Base-by-base conservation (phyloP, 1,284 basidiomycete genomes). In the Fomitopsis pinicola region DNA sequence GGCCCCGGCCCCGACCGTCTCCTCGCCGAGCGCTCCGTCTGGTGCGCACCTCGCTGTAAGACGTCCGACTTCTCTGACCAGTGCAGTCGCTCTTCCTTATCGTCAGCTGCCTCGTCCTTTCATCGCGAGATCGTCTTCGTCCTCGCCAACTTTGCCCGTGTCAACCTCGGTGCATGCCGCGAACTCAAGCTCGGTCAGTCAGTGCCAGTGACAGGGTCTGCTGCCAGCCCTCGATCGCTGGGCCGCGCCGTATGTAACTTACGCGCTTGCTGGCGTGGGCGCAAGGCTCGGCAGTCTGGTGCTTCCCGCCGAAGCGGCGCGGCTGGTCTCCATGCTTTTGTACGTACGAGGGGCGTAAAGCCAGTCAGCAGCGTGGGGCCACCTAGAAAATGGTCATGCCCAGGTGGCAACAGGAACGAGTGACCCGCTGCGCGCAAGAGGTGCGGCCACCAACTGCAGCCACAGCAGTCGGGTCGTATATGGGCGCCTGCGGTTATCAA, bases 71-170 rank as follows among this genome's bases (percentile, higher is more conserved):
- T 68, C 84, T 84, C 65, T 83, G 83, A 70, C 87, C 88, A 75
- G 84, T 82, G 70, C 87, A 89, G 66, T 88, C 89, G 38, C 2
- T 85, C 67, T 38, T 79, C 78, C 64, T 83, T 78, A 71, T 87
- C 86, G 64, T 83, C 79, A 42, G 76, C 76, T 62, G 79, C 80
- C 33, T 77, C 80, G 59, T 75, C 77, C 80, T 61, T 82, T 83
- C 14, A 76, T 75, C 33, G 81, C 80, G 5, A 74, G 73, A 14
- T 76, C 79, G 35, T 79, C 80, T 42, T 73, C 73, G 42, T 71
- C 77, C 75, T 69, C 77, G 0, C 76, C 80, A 59, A 81, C 79
- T 55, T 81, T 84, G 59, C 77, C 77, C 26, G 75, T 70, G 5
- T 77, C 76, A 5, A 75, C 71, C 19, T 74, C 77, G n/a, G 76